Base-by-base conservation (phyloP, 2,329 filamentous ascomycete genomes). In the Fusarium praegraminearum region DNA sequence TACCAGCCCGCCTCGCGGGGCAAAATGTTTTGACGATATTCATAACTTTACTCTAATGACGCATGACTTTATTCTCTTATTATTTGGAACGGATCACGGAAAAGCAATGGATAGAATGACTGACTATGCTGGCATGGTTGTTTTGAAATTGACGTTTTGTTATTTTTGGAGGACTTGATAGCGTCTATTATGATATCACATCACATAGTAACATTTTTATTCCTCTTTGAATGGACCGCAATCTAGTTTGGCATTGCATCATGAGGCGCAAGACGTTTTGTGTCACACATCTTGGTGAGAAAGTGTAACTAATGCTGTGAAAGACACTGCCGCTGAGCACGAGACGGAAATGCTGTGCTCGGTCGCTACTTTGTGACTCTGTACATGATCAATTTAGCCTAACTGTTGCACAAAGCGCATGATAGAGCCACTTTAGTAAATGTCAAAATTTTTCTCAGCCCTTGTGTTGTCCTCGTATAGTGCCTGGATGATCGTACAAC, bases 81-180 rank as follows among this genome's bases (percentile, higher is more conserved):
- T 30, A 11, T 7, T 32, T 32, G 38, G 54, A 38, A 63, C 49
- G 51, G 57, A 40, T 54, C 40, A 55, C 46, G 45, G 53, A 65
- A 54, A 61, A 57, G 47, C 53, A 59, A 51, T 46, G 40, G 20
- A 65, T 51, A 62, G 54, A 70, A 62, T 58, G 64, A 46, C 43
- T 50, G 52, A 71, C 68, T 71, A 54, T 71, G 68, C 68, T 56
- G 69, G 69, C 68, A 71, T 71, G 57, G 69, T 22, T 40, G 69
- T 62, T 70, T 51, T 51, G 47, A 20, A 51, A 28, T 51, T 28
- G 33, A 53, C 35, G 20, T 51, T 49, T 52, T 52, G 38, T 20
- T 57, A 49, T 65, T 41, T 26, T 20, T 28, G 49, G 36, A 35
- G 35, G 38, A 45, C 24, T 46, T 36, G 54, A 60, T 47, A 56